Conservation (phyloP, 768 basidiomycete species). For the Panaeolus cyanescens region DNA sequence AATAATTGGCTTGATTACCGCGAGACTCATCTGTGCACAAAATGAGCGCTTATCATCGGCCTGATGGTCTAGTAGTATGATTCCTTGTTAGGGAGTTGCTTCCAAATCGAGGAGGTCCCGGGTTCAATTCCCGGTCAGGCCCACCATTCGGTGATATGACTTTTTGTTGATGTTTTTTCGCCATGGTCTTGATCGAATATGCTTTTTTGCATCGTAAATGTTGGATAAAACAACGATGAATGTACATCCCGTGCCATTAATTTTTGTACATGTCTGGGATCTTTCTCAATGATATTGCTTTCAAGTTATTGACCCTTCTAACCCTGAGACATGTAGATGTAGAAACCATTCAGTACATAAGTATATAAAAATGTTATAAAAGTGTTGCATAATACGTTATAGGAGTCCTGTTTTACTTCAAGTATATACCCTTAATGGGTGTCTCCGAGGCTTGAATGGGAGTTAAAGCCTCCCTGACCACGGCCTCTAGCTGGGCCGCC, state of each 20-base stretch:
- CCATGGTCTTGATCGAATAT: background rate
- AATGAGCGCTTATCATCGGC: constrained; percentile 16
- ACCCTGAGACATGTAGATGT: too few species aligned
- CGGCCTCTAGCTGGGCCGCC: background rate
- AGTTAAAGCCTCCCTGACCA: background rate
- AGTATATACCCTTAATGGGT: background rate
- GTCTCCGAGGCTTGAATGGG: background rate
- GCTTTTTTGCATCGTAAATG: too few species aligned
- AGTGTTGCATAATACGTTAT: too few species aligned
- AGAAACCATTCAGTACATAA: too few species aligned
- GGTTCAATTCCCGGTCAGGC: constrained; percentile 86
- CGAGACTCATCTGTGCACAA: background rate
- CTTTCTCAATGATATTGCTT: too few species aligned
- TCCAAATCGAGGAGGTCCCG: constrained; percentile 72
- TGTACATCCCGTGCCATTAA: too few species aligned
- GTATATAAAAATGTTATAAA: too few species aligned
- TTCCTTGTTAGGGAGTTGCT: constrained; percentile 40
- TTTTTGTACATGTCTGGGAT: too few species aligned
- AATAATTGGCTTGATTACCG: background rate
- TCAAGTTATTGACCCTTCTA: too few species aligned
- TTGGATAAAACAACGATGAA: too few species aligned
- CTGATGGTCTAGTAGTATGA: constrained; percentile 46
- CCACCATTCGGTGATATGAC: constrained; percentile 20
- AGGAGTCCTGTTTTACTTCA: too few species aligned
- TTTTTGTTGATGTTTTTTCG: background rate